A percentile compares a stretch with the other conserved stretches of the same genome.
Evolutionary conservation across 768 basidiomycete genomes (phyloP).

Genomic region (Gyrodon lividus): DNA sequence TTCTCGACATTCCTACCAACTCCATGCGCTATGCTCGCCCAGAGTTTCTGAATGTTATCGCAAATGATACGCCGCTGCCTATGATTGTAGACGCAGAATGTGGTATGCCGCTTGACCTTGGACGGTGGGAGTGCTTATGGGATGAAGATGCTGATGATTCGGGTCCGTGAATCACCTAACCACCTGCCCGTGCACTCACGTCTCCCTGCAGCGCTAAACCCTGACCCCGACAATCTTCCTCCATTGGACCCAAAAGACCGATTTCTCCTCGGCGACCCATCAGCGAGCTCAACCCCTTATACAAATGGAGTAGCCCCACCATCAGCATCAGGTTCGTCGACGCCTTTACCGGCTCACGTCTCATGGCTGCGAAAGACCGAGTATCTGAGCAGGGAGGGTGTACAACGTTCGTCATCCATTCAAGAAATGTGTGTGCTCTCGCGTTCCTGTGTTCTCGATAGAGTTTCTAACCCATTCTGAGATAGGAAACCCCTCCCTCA

Average conservation of each 20-base stretch:
- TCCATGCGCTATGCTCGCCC: conserved; percentile 85
- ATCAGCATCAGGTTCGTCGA: conserved; percentile 39
- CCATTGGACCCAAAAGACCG: conserved; percentile 73
- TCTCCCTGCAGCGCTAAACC: conserved; percentile 53
- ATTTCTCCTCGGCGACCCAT: conserved; percentile 69
- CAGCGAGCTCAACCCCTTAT: conserved; percentile 44
- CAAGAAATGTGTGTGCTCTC: conserved; percentile 55
- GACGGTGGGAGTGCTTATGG: conserved; percentile 81
- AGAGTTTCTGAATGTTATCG: conserved; percentile 79
- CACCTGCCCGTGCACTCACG: neutral
- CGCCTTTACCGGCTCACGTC: conserved; percentile 60
- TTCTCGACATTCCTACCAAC: conserved; percentile 89
- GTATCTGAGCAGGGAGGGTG: conserved; percentile 71
- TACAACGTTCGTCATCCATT: conserved; percentile 36
- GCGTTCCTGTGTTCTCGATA: neutral
- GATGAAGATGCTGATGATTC: conserved; percentile 73
- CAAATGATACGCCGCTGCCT: conserved; percentile 79
- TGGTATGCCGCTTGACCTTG: conserved; percentile 93
- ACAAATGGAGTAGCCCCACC: conserved; percentile 36
- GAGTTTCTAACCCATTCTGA: neutral
- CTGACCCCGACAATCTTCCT: conserved; percentile 57
- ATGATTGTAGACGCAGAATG: conserved; percentile 97
- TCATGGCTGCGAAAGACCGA: conserved; percentile 93
- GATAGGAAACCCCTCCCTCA: conserved; percentile 49
- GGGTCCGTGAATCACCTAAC: conserved; percentile 40